These are phyloP conservation scores for Mycena belliarum DNA, from an alignment of 768 basidiomycete species.

Conservation along the genomic window DNA sequence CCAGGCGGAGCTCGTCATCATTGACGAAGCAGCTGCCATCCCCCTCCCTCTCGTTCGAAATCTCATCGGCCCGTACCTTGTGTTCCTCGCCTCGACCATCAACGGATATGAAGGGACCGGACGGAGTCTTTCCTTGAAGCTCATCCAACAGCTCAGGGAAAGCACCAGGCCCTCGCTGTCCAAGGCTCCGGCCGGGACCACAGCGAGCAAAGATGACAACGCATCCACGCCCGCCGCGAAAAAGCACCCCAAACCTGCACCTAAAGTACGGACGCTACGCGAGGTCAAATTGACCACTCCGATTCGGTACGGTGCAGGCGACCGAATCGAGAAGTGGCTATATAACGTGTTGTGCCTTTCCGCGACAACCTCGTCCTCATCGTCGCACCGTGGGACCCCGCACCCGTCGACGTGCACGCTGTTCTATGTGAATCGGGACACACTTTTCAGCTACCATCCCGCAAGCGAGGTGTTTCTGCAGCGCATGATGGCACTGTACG, in stretches of 20 bases:
- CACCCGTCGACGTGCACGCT: constrained; percentile 94
- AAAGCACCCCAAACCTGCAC: constrained; percentile 50
- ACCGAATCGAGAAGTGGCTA: constrained; percentile 93
- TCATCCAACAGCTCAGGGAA: constrained; percentile 95
- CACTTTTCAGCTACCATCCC: constrained; percentile 95
- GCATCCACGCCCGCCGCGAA: constrained; percentile 57
- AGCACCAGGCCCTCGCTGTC: constrained; percentile 78
- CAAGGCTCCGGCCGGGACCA: constrained; percentile 48
- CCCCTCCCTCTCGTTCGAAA: constrained; percentile 94
- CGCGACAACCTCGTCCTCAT: constrained; percentile 60
- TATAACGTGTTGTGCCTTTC: constrained; percentile 89
- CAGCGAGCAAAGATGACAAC: constrained; percentile 40
- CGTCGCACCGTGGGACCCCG: constrained; percentile 72
- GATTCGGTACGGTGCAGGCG: constrained; percentile 86
- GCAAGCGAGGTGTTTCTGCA: constrained; percentile 98
- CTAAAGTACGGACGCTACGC: constrained; percentile 75
- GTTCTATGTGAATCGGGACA: constrained; percentile 94
- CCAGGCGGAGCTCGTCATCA: constrained; percentile 95
- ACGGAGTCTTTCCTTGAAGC: constrained; percentile 96
- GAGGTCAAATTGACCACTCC: constrained; percentile 96
- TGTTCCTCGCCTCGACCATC: constrained; percentile 99
- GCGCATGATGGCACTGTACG: constrained; percentile 97
- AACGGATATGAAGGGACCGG: constrained; percentile 99
- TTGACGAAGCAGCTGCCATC: constrained; percentile 98
- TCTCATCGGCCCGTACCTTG: constrained; percentile 93